Evolutionary conservation across 805 yeast genomes (phyloP).

Genomic region (Geotrichum ghanense): DNA sequence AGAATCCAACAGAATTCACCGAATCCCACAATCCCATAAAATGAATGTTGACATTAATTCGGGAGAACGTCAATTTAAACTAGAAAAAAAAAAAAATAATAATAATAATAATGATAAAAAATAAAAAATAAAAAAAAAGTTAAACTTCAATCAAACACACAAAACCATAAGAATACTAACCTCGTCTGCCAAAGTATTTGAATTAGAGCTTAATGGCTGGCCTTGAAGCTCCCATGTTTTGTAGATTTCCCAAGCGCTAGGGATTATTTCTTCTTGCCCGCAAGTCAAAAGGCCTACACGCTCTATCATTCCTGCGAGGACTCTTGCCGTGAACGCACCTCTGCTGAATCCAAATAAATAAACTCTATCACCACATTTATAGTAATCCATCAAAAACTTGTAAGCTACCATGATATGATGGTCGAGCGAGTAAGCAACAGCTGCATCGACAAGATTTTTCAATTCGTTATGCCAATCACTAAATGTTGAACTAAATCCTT

Average conservation of each 20-base stretch:
- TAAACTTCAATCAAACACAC: too few relatives aligned
- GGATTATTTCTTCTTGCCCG: constrained; percentile 45
- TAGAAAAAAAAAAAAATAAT: background rate
- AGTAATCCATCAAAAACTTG: constrained; percentile 11
- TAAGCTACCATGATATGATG: constrained; percentile 38
- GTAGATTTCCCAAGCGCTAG: constrained; percentile 54
- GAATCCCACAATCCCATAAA: constrained; percentile 65
- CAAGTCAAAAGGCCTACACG: constrained; percentile 45
- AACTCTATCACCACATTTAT: constrained; percentile 14
- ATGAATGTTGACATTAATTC: constrained; percentile 34
- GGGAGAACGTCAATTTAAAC: constrained; percentile 43
- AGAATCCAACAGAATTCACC: constrained; percentile 52
- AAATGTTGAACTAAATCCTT: constrained; percentile 2
- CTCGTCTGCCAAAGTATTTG: constrained; percentile 38
- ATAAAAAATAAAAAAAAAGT: too few relatives aligned
- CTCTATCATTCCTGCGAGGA: constrained; percentile 54
- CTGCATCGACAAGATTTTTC: constrained; percentile 27
- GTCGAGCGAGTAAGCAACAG: constrained; percentile 44
- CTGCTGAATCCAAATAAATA: constrained; percentile 26
- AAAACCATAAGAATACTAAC: too few relatives aligned
- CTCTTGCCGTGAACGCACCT: constrained; percentile 57
- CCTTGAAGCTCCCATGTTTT: constrained; percentile 41
- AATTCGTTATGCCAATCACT: constrained; percentile 11
- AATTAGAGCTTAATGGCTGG: constrained; percentile 38
- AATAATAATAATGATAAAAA: too few relatives aligned